Conservation (phyloP, 2,329 filamentous ascomycete species). For the Chrysoporthe austroafricana region DNA sequence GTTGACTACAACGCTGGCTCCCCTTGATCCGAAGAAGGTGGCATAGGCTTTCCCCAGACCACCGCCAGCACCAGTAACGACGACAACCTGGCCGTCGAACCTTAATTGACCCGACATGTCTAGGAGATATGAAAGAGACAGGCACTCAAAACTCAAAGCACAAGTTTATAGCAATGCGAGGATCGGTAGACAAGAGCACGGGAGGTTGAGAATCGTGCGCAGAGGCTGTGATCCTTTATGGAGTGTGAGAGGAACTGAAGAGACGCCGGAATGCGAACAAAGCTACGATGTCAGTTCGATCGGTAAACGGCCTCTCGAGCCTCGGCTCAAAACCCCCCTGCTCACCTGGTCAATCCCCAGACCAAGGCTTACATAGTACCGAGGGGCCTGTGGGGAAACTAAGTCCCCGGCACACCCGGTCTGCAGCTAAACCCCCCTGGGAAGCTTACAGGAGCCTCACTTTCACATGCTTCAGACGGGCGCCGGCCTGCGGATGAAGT, state of each 20-base stretch:
- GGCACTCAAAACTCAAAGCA: not conserved
- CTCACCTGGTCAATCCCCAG: constrained; percentile 16
- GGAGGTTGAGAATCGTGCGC: too few species aligned
- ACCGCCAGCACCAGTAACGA: constrained; percentile 84
- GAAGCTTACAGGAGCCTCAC: not conserved
- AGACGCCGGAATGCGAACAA: not conserved
- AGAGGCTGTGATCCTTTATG: not conserved
- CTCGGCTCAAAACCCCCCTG: constrained; percentile 27
- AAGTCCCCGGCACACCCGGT: constrained; percentile 1
- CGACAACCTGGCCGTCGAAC: constrained; percentile 86
- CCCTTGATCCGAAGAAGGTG: constrained; percentile 87
- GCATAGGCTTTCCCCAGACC: constrained; percentile 83
- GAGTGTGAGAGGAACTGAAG: not conserved
- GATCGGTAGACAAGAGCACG: not conserved
- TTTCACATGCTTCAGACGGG: constrained; percentile 29
- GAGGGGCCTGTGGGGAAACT: constrained; percentile 26
- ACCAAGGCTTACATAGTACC: constrained; percentile 13
- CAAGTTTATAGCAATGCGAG: constrained; percentile 3
- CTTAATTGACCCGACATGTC: constrained; percentile 69
- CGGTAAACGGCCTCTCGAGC: constrained; percentile 24
- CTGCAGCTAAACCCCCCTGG: constrained; percentile 16
- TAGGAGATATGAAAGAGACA: not conserved
- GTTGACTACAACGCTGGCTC: constrained; percentile 80
- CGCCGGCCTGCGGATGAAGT: constrained; percentile 22
- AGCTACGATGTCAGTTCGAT: constrained; percentile 8